Percentiles rank a stretch among this genome's conserved stretches.
Evolutionary conservation across 2,329 filamentous ascomycete genomes (phyloP).

Genomic region (Xylariaceae sp.): DNA sequence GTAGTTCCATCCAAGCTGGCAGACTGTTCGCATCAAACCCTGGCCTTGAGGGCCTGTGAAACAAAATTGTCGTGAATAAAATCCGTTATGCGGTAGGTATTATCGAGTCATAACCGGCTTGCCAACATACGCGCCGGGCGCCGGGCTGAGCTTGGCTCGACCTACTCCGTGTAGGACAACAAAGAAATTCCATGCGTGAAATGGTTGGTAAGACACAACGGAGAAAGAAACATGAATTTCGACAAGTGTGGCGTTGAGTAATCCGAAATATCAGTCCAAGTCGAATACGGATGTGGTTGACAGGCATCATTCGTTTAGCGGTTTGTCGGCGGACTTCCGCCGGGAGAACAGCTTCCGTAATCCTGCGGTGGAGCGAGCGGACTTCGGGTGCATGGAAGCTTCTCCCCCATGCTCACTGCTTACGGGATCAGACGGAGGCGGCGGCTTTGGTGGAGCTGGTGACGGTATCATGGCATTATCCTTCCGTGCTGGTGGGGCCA

Average conservation of each 20-base stretch:
- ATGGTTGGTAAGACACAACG: no score
- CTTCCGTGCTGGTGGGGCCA: conserved; percentile 14
- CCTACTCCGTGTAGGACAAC: no score
- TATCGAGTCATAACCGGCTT: no score
- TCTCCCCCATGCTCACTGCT: conserved; percentile 7
- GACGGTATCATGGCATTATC: conserved; percentile 10
- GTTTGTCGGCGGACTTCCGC: conserved; percentile 18
- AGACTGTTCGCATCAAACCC: no score
- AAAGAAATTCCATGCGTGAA: background rate
- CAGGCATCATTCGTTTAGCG: background rate
- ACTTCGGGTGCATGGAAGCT: conserved; percentile 15
- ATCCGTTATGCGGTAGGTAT: no score
- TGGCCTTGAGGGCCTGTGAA: no score
- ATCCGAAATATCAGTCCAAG: background rate
- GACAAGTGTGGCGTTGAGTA: no score
- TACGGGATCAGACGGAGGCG: conserved; percentile 4
- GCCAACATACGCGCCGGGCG: no score
- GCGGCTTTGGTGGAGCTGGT: conserved; percentile 19
- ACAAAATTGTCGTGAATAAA: no score
- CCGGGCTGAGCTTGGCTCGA: no score
- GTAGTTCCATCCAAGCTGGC: no score
- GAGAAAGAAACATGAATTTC: no score
- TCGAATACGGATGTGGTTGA: background rate
- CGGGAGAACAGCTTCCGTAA: conserved; percentile 26
- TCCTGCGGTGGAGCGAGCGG: conserved; percentile 21